Conservation (phyloP, 345 rosid species). For the Ricinus communis region DNA sequence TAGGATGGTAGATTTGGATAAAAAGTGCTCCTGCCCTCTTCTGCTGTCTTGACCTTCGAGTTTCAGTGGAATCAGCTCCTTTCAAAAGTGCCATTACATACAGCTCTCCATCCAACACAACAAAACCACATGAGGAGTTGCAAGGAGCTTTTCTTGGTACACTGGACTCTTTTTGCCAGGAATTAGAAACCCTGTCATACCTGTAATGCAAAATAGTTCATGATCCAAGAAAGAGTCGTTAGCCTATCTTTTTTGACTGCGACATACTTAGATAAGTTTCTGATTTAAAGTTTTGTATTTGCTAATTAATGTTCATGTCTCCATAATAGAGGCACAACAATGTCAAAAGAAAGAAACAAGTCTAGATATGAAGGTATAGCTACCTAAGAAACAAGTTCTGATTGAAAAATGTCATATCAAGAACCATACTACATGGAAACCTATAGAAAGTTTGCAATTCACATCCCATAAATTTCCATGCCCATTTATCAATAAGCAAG, state of each 20-base stretch:
- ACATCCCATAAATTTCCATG: background rate
- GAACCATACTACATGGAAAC: background rate
- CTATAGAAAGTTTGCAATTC: background rate
- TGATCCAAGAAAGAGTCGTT: background rate
- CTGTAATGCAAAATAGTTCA: slow-evolving; percentile 29
- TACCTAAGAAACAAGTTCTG: no score
- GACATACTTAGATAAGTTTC: background rate
- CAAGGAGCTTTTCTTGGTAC: slow-evolving; percentile 53
- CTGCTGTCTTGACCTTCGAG: slow-evolving; percentile 40
- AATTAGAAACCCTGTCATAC: slow-evolving; percentile 59
- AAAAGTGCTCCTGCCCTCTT: slow-evolving; percentile 54
- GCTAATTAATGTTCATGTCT: background rate
- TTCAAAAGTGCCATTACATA: slow-evolving; percentile 55
- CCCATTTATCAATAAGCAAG: background rate
- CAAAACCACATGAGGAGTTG: slow-evolving; percentile 56
- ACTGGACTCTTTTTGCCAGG: slow-evolving; percentile 61
- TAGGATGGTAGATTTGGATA: slow-evolving; percentile 68
- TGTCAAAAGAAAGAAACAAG: background rate
- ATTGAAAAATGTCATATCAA: background rate
- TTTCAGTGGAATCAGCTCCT: slow-evolving; percentile 46
- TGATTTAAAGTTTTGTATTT: background rate
- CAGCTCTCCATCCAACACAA: slow-evolving; percentile 63
- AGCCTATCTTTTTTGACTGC: background rate
- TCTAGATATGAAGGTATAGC: background rate
- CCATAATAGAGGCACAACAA: background rate